Evolutionary conservation across 2,329 filamentous ascomycete genomes (phyloP).

Genomic region (Aspergillus tanneri): DNA sequence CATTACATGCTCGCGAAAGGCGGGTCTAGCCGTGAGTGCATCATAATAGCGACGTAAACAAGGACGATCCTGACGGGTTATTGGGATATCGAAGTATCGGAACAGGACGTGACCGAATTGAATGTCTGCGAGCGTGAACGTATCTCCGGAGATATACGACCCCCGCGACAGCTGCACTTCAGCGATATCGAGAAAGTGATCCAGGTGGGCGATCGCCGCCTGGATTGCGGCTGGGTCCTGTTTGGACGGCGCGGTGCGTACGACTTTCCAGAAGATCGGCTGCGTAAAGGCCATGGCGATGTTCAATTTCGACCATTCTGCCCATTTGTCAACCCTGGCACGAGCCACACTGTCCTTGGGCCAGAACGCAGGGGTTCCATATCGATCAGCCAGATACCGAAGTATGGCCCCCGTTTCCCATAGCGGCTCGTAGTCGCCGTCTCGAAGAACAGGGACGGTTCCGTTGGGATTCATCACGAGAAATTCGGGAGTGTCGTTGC

Average conservation of each 20-base stretch:
- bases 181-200: neutral
- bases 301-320: slow-evolving; percentile 1
- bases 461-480: slow-evolving; percentile 2
- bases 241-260: neutral
- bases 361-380: neutral
- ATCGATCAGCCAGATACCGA: neutral
- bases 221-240: neutral
- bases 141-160: neutral
- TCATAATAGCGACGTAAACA: neutral
- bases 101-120: neutral
- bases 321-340: slow-evolving; percentile 2
- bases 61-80: neutral
- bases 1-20: slow-evolving; percentile 1
- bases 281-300: neutral
- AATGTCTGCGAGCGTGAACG: neutral
- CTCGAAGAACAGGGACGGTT: neutral
- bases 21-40: neutral
- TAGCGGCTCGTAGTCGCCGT: neutral
- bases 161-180: neutral
- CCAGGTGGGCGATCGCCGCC: neutral
- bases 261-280: neutral
- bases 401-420: neutral
- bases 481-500: neutral
- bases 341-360: neutral
- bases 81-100: neutral